Conservation (phyloP, 2,329 filamentous ascomycete species). For the Pyricularia sp. region DNA sequence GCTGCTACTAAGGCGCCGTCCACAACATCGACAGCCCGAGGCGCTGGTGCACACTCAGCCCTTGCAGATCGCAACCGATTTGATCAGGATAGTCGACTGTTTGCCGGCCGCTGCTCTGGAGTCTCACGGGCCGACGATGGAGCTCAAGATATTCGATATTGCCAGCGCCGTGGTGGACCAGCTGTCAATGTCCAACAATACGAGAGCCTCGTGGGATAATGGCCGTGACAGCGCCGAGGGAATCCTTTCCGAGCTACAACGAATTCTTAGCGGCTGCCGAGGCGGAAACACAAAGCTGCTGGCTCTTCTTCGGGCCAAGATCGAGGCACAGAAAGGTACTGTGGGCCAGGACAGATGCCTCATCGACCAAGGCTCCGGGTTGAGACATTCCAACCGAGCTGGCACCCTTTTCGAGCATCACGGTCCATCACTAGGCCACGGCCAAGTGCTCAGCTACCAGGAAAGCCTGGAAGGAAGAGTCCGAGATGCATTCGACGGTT, state of each 20-base stretch:
- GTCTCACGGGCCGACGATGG: constrained; percentile 37
- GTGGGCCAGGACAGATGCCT: background rate
- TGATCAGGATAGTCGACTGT: constrained; percentile 30
- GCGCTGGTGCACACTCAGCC: constrained; percentile 22
- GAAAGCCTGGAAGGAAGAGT: background rate
- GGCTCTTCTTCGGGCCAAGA: constrained; percentile 18
- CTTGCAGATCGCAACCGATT: constrained; percentile 34
- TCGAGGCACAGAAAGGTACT: background rate
- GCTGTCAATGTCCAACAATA: constrained; percentile 14
- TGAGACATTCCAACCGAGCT: background rate
- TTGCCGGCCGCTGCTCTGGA: constrained; percentile 36
- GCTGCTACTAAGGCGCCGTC: constrained; percentile 20
- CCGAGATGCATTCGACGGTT: background rate
- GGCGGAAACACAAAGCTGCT: constrained; percentile 31
- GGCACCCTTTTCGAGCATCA: background rate
- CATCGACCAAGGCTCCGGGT: background rate
- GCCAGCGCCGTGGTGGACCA: constrained; percentile 33
- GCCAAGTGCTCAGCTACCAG: background rate
- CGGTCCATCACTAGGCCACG: background rate
- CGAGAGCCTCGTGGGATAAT: background rate
- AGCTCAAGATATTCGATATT: constrained; percentile 38
- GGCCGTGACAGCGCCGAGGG: background rate
- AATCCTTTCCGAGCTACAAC: constrained; percentile 20
- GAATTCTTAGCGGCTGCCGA: constrained; percentile 29
- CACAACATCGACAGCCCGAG: background rate